A percentile compares a stretch with the other conserved stretches of the same genome.
phyloP scores from a whole-genome alignment of 2,329 filamentous ascomycete genomes.

The Xylariaceae sp. region DNA sequence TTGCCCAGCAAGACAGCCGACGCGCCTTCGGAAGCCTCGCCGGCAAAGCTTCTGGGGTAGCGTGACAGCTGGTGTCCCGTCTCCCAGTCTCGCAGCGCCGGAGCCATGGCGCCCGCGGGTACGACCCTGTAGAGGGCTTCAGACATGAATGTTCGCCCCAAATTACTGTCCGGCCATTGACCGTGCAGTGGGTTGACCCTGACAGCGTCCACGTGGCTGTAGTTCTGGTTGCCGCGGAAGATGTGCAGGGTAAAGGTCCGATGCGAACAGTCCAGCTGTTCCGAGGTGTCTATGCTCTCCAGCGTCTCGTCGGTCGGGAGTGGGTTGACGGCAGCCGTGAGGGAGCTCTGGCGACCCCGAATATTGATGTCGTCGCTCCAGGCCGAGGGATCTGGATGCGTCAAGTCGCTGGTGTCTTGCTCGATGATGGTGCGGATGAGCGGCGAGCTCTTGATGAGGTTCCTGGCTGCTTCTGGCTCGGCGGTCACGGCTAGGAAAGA shows the following conservation, averaged over 20 bases:
- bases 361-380: slow-evolving; percentile 17
- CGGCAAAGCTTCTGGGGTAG: slow-evolving; percentile 15
- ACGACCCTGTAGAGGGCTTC: slow-evolving; percentile 18
- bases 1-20: slow-evolving; percentile 14
- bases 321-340: slow-evolving; percentile 19
- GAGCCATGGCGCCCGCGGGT: slow-evolving; percentile 19
- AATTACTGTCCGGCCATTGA: slow-evolving; percentile 18
- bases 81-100: slow-evolving; percentile 24
- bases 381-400: slow-evolving; percentile 11
- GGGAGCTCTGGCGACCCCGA: slow-evolving; percentile 15
- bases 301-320: slow-evolving; percentile 7
- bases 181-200: slow-evolving; percentile 20
- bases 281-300: slow-evolving; percentile 12
- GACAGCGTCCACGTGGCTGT: slow-evolving; percentile 18
- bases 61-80: slow-evolving; percentile 21
- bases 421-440: slow-evolving; percentile 35
- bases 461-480: slow-evolving; percentile 29
- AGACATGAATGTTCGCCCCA: slow-evolving; percentile 19
- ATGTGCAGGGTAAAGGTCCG: slow-evolving; percentile 22
- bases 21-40: slow-evolving; percentile 17
- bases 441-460: slow-evolving; percentile 38
- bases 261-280: slow-evolving; percentile 14
- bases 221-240: slow-evolving; percentile 20
- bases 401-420: too few species aligned
- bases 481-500: slow-evolving; percentile 44